Evolutionary conservation across 192 early-diverging fungal genomes (phyloP).

Genomic region (Rhizophagus sp.): DNA sequence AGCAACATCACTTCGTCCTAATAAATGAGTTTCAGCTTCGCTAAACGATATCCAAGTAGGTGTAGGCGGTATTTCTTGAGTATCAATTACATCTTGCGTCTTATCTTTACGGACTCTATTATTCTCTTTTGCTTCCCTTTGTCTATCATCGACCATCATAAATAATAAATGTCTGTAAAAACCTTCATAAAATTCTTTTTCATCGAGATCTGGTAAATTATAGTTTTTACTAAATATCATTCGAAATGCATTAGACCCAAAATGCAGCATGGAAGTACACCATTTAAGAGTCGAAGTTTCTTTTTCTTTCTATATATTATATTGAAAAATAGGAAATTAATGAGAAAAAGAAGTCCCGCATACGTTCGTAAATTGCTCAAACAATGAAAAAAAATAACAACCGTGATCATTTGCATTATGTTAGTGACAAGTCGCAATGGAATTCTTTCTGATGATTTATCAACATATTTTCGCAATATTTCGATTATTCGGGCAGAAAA

Average conservation of each 20-base stretch:
- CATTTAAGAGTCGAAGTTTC: conserved; percentile 13
- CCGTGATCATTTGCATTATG: not conserved
- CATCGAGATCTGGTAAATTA: conserved; percentile 16
- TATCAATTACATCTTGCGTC: not conserved
- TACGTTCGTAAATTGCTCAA: not conserved
- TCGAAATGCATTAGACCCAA: conserved; percentile 16
- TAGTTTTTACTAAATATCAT: conserved; percentile 21
- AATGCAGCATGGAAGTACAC: conserved; percentile 3
- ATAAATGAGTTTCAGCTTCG: conserved; percentile 8
- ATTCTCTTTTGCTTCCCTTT: not conserved
- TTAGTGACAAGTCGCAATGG: not conserved
- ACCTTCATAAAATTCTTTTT: conserved; percentile 5
- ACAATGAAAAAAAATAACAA: not conserved
- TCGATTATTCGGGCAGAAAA: conserved; percentile 5
- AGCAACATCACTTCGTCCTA: conserved; percentile 7
- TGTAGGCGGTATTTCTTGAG: not conserved
- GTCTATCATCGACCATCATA: conserved; percentile 25
- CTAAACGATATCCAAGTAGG: not conserved
- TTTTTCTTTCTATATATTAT: not conserved
- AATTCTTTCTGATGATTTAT: not conserved
- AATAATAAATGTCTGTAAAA: conserved; percentile 17
- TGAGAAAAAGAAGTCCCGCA: not conserved
- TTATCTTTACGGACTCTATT: not conserved
- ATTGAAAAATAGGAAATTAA: conserved; percentile 6
- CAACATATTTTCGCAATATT: conserved; percentile 12